A percentile compares a stretch with the other conserved stretches of the same genome.
Evolutionary conservation across 495 filamentous ascomycete genomes (phyloP).

Genomic region (Hypoxylon fragiforme): DNA sequence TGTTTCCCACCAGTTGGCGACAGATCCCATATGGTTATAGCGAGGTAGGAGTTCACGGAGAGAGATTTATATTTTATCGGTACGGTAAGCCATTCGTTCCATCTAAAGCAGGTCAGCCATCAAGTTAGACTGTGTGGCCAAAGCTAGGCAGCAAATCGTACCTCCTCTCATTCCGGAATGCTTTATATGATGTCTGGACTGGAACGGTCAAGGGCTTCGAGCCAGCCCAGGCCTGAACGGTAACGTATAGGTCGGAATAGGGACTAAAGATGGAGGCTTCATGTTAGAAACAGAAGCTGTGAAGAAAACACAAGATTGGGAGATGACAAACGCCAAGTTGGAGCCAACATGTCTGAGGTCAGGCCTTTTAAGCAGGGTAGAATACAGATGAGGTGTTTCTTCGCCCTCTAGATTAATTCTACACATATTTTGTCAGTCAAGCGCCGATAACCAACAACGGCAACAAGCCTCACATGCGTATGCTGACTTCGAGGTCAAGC

Average conservation of each 20-base stretch:
- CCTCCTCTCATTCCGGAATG: conserved; percentile 75
- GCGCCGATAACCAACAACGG: neutral
- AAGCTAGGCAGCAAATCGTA: conserved; percentile 21
- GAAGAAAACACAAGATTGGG: neutral
- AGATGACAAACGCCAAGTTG: conserved; percentile 58
- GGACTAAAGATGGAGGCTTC: conserved; percentile 43
- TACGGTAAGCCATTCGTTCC: conserved; percentile 95
- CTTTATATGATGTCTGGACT: conserved; percentile 87
- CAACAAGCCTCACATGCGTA: conserved; percentile 69
- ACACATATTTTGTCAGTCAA: conserved; percentile 13
- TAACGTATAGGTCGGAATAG: conserved; percentile 87
- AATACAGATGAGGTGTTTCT: conserved; percentile 75
- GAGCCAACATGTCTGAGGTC: conserved; percentile 86
- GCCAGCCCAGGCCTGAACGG: conserved; percentile 91
- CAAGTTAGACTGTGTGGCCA: neutral
- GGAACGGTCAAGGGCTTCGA: conserved; percentile 92
- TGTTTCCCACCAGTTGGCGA: conserved; percentile 72
- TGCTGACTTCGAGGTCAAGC: conserved; percentile 74
- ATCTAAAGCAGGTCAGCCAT: conserved; percentile 49
- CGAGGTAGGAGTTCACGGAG: conserved; percentile 77
- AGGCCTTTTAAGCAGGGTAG: conserved; percentile 73
- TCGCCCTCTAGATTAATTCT: conserved; percentile 88
- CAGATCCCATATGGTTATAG: conserved; percentile 94
- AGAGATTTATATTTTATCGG: conserved; percentile 81
- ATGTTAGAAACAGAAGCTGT: conserved; percentile 15